Base-by-base conservation (phyloP, 352 stramenopile species). In the Pythium utonaiense region DNA sequence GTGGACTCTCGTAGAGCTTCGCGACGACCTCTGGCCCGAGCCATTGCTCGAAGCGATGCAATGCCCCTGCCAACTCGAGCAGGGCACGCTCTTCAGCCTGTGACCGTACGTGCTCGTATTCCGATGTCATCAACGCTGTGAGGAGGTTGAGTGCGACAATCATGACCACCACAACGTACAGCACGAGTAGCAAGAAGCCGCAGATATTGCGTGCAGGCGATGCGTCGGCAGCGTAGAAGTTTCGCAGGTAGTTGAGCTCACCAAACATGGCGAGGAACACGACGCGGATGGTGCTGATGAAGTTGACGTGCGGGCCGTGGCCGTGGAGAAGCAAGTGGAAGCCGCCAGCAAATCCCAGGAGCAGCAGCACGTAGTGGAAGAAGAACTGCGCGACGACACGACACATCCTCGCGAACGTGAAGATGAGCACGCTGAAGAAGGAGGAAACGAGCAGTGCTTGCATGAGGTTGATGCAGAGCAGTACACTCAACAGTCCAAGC, bases 331-430 rank as follows among this genome's bases (percentile, higher is more conserved):
- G 44, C 38, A 86, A 44, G 38, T 80, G 78, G 7, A 86, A 67
- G 0, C 67, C 69, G 17, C 70, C 71, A 6, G 76, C 73, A 36
- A 86, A 86, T 1, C 76, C 76, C 45, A 86, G 34, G 1, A 86
- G 56, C 19, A 86, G 63, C 19, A 86, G 49, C 21, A 76, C 25
- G n/a, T 86, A 80, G 53, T 82, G 72, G 34, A 82, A 70, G 59
- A 81, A 60, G 64, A 86, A 83, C 44, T 77, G 73, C 30, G 68
- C 66, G 7, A 80, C 74, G 12, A 83, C 76, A 10, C 71, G 71
- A 50, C 78, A 80, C 76, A 86, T 86, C n/a, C 76, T 60, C 22
- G 74, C 74, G 36, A 86, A 86, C n/a, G 76, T 83, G 57, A 86
- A 86, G 51, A 86, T 80, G 24, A 86, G 66, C 42, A 86, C 74